phyloP scores from a whole-genome alignment of 2,329 filamentous ascomycete species.

The Hymenoscyphus infarciens region DNA sequence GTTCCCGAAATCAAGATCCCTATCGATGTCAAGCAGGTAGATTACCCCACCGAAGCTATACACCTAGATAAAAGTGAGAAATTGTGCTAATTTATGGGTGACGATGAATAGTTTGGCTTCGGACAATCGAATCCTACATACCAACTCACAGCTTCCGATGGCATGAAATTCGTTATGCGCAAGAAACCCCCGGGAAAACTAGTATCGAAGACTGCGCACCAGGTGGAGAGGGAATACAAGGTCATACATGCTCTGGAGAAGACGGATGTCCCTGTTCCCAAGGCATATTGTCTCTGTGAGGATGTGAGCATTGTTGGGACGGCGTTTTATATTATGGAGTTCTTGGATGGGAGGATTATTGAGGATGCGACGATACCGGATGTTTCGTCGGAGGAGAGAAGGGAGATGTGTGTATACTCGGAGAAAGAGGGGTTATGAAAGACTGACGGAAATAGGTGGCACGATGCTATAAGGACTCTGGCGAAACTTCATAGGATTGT shows the following conservation, averaged over 20 bases:
- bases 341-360: conserved; percentile 89
- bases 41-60: conserved; percentile 3
- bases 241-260: conserved; percentile 78
- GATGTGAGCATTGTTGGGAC: conserved; percentile 78
- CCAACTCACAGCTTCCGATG: conserved; percentile 71
- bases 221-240: conserved; percentile 92
- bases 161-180: conserved; percentile 78
- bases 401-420: conserved; percentile 56
- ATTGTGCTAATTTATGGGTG: not conserved
- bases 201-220: conserved; percentile 88
- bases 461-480: conserved; percentile 75
- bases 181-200: conserved; percentile 98
- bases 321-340: conserved; percentile 96
- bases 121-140: conserved; percentile 98
- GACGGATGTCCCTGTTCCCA: conserved; percentile 83
- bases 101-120: conserved; percentile 92
- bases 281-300: conserved; percentile 80
- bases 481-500: conserved; percentile 79
- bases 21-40: conserved; percentile 82
- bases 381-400: conserved; percentile 64
- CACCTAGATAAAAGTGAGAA: not conserved
- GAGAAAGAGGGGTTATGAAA: conserved; percentile 4
- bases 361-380: conserved; percentile 81
- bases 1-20: conserved; percentile 83
- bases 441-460: conserved; percentile 57